Base-by-base conservation (phyloP, 2,329 filamentous ascomycete species). In the Pyricularia sp. region DNA sequence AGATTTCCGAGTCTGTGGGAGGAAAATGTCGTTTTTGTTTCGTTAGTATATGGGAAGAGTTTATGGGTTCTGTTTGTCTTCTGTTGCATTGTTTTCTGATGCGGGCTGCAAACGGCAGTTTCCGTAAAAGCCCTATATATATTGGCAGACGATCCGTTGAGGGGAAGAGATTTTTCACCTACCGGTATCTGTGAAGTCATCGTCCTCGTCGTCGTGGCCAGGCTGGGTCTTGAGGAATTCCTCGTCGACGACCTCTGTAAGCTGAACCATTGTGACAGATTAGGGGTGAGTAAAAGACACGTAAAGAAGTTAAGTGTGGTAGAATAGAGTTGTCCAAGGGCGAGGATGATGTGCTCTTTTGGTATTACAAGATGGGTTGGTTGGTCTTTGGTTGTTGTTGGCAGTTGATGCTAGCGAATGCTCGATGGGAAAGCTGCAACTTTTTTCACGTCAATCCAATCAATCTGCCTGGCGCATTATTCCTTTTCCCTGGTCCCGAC, bases 211-310 rank as follows among this genome's bases (percentile, higher is more conserved):
- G 70, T 92, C 88, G 66, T 87, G 85, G 66, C 84, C 81, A 68
- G 86, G 79, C 73, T 89, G 87, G 70, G 82, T 80, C 76, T 85
- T 81, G 79, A 88, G 83, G 82, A 97, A 96, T 79, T 96, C 90
- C 84, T 97, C 93, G 76, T 97, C 93, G 75, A 96, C 88, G 74
- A 97, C 93, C 82, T 97, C 93, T 75, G 91, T 90, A 75, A 97
- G 90, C 79, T 93, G 91, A 78, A 97, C 93, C 93, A 97, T 97
- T 12, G 49, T 68, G 64, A 31, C 49, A 30, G 62, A 19, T n/a
- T 49, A n/a, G 8, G 40, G 19, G 16, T 19, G 31, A 60, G 35
- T 26, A 44, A 59, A 60, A 40, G 19, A 59, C 19, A 49, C 28
- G 22, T n/a, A 64, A 44, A 12, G n/a, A 33, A 22, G 16, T 2